A percentile compares a stretch with the other conserved stretches of the same genome.
phyloP scores from a whole-genome alignment of 139 green algal genomes.

The Chlamydomonas sp. region DNA sequence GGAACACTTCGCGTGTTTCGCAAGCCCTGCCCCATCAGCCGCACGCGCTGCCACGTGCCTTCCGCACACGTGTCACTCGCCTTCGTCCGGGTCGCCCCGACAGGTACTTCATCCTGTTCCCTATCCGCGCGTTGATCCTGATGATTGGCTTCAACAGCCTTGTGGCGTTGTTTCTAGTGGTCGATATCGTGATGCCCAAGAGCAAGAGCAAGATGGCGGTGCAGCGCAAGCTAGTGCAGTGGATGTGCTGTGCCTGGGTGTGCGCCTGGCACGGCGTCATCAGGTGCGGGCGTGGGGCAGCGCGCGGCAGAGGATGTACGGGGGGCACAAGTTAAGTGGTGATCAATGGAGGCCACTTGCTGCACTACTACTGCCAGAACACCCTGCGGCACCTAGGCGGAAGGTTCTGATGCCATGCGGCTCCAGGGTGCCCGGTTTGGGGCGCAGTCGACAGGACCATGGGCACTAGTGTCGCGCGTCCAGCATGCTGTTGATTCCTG shows the following conservation, averaged over 20 bases:
- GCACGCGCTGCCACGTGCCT: background rate
- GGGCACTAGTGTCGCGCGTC: too few relatives aligned
- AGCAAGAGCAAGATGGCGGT: slow-evolving; percentile 30
- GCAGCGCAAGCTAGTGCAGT: slow-evolving; percentile 59
- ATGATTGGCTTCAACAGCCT: slow-evolving; percentile 82
- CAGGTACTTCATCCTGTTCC: slow-evolving; percentile 69
- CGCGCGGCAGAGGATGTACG: background rate
- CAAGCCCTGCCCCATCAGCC: too few relatives aligned
- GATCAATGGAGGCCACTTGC: slow-evolving; percentile 7
- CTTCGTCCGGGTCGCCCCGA: too few relatives aligned
- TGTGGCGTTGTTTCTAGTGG: slow-evolving; percentile 80
- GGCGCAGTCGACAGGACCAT: too few relatives aligned
- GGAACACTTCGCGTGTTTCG: too few relatives aligned
- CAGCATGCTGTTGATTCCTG: too few relatives aligned
- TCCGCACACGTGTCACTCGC: background rate
- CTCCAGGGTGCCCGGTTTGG: too few relatives aligned
- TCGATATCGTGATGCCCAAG: slow-evolving; percentile 63
- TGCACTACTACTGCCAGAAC: too few relatives aligned
- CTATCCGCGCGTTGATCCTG: slow-evolving; percentile 73
- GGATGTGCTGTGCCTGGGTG: slow-evolving; percentile 44
- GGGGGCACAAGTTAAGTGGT: slow-evolving; percentile 42
- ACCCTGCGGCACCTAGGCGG: too few relatives aligned
- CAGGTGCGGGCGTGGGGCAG: slow-evolving; percentile 7
- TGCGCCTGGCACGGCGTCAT: slow-evolving; percentile 48
- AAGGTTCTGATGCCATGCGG: too few relatives aligned